Percentiles rank a stretch among this genome's conserved stretches.
Evolutionary conservation across 805 yeast genomes (phyloP).

Genomic region (Yarrowia sp.): DNA sequence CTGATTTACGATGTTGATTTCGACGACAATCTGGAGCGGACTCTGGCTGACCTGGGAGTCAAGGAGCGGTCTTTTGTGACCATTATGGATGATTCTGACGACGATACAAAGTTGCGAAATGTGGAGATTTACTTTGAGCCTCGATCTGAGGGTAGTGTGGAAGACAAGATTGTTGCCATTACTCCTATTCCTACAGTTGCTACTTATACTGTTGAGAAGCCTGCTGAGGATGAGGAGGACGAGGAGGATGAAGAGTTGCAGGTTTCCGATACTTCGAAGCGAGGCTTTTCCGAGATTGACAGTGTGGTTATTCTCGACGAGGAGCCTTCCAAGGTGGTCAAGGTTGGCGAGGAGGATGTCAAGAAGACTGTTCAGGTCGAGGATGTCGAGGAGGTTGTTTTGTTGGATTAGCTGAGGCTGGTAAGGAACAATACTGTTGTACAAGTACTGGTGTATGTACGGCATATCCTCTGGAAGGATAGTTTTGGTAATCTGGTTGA

Average conservation of each 20-base stretch:
- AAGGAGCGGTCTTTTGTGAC: constrained; percentile 59
- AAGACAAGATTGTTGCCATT: not conserved
- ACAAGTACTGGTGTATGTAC: too few relatives aligned
- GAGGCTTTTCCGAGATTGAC: constrained; percentile 3
- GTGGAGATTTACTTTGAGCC: constrained; percentile 37
- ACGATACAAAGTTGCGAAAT: constrained; percentile 50
- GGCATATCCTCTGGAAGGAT: too few relatives aligned
- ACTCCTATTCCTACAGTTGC: not conserved
- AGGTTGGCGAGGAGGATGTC: not conserved
- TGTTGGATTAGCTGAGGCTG: not conserved
- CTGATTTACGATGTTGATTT: constrained; percentile 78
- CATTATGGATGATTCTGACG: constrained; percentile 75
- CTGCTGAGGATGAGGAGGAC: not conserved
- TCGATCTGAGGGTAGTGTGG: not conserved
- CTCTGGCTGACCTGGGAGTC: constrained; percentile 54
- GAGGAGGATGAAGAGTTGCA: not conserved
- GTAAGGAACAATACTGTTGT: too few relatives aligned
- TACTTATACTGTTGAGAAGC: not conserved
- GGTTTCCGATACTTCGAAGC: not conserved
- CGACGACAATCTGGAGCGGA: constrained; percentile 63
- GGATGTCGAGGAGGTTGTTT: constrained; percentile 1
- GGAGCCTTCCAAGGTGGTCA: not conserved
- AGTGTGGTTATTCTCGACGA: constrained; percentile 2
- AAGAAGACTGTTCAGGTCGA: not conserved
- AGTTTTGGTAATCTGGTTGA: too few relatives aligned